phyloP scores from a whole-genome alignment of 176 grass and related monocot genomes.

The Ampelocalamus luodianensis region DNA sequence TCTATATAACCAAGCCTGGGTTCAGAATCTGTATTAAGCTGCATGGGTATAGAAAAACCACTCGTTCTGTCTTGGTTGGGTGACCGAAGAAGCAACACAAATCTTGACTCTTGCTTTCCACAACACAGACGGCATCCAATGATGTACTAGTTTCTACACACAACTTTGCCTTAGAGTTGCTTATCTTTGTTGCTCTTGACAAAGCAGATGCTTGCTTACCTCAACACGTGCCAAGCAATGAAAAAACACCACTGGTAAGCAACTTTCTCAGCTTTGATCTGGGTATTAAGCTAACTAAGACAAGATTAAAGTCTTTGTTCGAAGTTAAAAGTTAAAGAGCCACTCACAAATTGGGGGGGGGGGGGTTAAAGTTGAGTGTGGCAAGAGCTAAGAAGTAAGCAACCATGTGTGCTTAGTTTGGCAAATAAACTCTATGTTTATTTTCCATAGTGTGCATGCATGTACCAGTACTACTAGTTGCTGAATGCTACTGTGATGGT shows the following conservation, averaged over 20 bases:
- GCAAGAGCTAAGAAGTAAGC: constrained; percentile 38
- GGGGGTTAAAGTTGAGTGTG: no score
- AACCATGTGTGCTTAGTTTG: constrained; percentile 20
- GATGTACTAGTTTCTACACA: constrained; percentile 6
- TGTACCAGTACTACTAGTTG: constrained; percentile 1
- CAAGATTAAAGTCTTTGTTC: constrained; percentile 33
- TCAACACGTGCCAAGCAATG: constrained; percentile 16
- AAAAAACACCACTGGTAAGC: neutral
- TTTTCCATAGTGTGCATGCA: constrained; percentile 34
- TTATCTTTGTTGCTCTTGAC: constrained; percentile 19
- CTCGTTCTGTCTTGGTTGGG: constrained; percentile 5
- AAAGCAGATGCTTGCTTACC: constrained; percentile 6
- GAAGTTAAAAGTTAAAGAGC: constrained; percentile 8
- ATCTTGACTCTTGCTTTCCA: constrained; percentile 1
- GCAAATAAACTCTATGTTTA: constrained; percentile 14
- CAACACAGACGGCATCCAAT: neutral
- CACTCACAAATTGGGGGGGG: constrained; percentile 31
- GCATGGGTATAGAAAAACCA: neutral
- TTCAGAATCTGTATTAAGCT: constrained; percentile 7
- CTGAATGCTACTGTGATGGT: constrained; percentile 35
- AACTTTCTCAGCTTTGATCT: constrained; percentile 5
- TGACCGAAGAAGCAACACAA: constrained; percentile 25
- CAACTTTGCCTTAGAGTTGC: constrained; percentile 25
- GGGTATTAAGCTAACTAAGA: neutral
- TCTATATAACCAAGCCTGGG: neutral